Evolutionary conservation across 257 asterid species (phyloP).

Genomic region (Nicotiana noctiflora): DNA sequence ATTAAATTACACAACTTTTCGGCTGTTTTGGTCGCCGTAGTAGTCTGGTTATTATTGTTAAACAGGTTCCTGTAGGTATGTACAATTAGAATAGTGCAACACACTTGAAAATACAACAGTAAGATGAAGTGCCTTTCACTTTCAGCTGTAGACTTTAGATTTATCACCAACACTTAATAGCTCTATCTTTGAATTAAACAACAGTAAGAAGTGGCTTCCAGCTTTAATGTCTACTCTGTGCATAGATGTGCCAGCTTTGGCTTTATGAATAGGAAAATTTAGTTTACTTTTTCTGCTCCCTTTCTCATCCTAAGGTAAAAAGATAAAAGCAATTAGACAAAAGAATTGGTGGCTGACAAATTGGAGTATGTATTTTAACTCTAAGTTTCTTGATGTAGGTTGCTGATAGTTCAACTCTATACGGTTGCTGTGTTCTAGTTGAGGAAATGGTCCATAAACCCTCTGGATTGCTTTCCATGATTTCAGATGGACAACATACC

Average conservation of each 20-base stretch:
- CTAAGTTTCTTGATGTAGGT: constrained; percentile 39
- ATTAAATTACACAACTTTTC: background rate
- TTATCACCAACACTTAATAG: background rate
- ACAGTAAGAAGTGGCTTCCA: background rate
- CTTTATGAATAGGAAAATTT: background rate
- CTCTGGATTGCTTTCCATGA: constrained; percentile 77
- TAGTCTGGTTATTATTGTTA: background rate
- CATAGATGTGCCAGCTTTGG: background rate
- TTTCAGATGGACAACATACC: constrained; percentile 59
- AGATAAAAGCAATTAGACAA: background rate
- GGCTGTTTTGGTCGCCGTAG: background rate
- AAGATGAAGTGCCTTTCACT: background rate
- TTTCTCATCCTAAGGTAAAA: background rate
- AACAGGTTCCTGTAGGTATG: background rate
- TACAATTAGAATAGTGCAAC: background rate
- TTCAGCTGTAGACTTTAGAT: background rate
- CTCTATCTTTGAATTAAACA: background rate
- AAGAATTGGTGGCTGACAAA: background rate
- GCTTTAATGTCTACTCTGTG: background rate
- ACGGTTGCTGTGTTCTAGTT: constrained; percentile 96
- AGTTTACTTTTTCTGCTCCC: background rate
- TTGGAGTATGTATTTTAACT: constrained; percentile 2
- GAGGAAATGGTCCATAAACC: constrained; percentile 92
- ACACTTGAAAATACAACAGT: background rate
- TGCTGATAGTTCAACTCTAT: constrained; percentile 92